Base-by-base conservation (phyloP, 2,329 filamentous ascomycete species). In the Phyllosticta citriasiana region DNA sequence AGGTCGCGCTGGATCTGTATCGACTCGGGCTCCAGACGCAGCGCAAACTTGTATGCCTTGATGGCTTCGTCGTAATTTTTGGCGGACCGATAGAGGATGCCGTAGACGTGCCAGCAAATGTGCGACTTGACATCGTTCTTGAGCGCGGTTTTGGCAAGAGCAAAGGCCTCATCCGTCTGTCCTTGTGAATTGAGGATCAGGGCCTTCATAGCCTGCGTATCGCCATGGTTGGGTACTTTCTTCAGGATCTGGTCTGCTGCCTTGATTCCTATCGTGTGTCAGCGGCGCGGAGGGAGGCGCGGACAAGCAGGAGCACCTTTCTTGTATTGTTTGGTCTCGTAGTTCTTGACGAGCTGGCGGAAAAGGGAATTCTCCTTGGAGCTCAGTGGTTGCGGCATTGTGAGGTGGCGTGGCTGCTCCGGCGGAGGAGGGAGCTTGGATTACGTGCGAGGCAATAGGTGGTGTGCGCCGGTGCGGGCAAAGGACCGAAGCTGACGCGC, bases 1-100 rank as follows among this genome's bases (percentile, higher is more conserved):
- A 99, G 81, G 71, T 99, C 95, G 66, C 94, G 85, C 74, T 96
- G 90, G 69, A 99, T 99, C 74, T 96, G 93, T 64, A 85, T 82
- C 14, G 91, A 96, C 24, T 96, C 91, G n/a, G 95, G 93, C 71
- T 99, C 94, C 63, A 97, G 83, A 72, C 85, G 87, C 68, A 99
- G 79, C 16, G 94, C 94, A 75, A 96, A 96, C 74, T 96, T 95
- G 81, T 99, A 99, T 62, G 94, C 95, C 81, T 97, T 97, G 79
- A 97, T 97, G 9, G 95, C 93, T 78, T 97, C 94, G 74, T 97
- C 94, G 69, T 95, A 97, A 77, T 99, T 97, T 82, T 97, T 97
- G 72, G 89, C 88, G 56, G 90, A 88, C 57, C 93, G 87, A 77
- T 96, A 97, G 57, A 99, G 82, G 67, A 99, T 78, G 33, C 95